Evolutionary conservation across 2,329 filamentous ascomycete species (phyloP).

Genomic region (Colletotrichum cereale): DNA sequence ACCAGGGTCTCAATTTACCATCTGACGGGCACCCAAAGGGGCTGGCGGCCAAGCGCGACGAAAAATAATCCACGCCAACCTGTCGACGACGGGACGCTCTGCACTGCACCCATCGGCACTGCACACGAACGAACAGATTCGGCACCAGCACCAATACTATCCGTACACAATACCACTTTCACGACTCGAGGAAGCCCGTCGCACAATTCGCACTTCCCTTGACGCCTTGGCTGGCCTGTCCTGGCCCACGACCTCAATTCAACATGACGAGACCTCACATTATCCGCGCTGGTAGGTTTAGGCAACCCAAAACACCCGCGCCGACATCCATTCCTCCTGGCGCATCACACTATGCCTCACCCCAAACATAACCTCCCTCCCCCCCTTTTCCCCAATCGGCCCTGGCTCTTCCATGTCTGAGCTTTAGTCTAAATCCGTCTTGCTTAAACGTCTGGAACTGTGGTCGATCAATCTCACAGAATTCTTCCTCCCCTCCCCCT

Average conservation of each 20-base stretch:
- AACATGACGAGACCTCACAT: constrained; percentile 72
- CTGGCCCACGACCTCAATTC: constrained; percentile 43
- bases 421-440: constrained; percentile 39
- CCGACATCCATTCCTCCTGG: constrained; percentile 35
- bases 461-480: constrained; percentile 37
- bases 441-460: constrained; percentile 37
- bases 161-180: constrained; percentile 15
- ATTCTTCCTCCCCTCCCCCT: constrained; percentile 27
- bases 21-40: constrained; percentile 34
- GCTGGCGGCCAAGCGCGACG: constrained; percentile 26
- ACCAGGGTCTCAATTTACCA: constrained; percentile 32
- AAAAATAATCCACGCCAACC: constrained; percentile 27
- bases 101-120: constrained; percentile 7
- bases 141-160: background rate
- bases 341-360: constrained; percentile 31
- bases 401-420: constrained; percentile 33
- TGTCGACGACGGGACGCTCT: constrained; percentile 17
- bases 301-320: constrained; percentile 39
- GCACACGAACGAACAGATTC: constrained; percentile 13
- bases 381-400: constrained; percentile 29
- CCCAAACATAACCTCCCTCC: constrained; percentile 32
- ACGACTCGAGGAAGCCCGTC: constrained; percentile 19
- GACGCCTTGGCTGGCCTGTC: constrained; percentile 34
- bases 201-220: constrained; percentile 22
- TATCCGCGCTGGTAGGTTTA: constrained; percentile 68